Base-by-base conservation (phyloP, 106 monocot species). In the Dendrobium officinale region DNA sequence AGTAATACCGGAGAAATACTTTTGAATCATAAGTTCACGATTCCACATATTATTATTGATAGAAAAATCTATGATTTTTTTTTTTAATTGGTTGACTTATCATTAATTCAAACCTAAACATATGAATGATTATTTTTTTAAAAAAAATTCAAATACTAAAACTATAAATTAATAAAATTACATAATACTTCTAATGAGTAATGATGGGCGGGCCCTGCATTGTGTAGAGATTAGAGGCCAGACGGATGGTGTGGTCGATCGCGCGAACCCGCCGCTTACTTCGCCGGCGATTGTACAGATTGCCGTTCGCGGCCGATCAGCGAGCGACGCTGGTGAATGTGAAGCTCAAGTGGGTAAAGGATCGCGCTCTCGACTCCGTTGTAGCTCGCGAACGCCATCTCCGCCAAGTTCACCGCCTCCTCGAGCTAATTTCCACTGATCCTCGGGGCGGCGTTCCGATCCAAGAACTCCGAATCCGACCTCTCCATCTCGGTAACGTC, bases 371-470 rank as follows among this genome's bases (percentile, higher is more conserved):
- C 37, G 96, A 96, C 77, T 77, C 59, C 54, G 88, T 79, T 20
- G 93, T 96, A 33, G 55, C 90, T 81, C 80, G 96, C 20, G 90
- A 93, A 75, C 82, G 90, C 27, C 88, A 92, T 78, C 96, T 93
- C 81, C 86, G 82, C 51, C 68, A 78, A 37, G 82, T 79, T 81
- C 87, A 86, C 85, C 82, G 85, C 78, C 93, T 92, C 42, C 67
- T 92, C 83, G 59, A 86, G 72, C 73, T 22, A 42, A 75, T 92
- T 79, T 58, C 81, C 66, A 64, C 79, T 79, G 20, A 79, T 19
- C 54, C 87, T 37, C 19, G 77, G 48, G 66, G 56, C 80, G 73
- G 70, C 77, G 33, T 72, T 54, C 73, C 83, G 19, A 48, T 58
- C 75, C 33, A 61, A 20, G 82, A 80, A 1, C 68, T 73, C 78